A percentile compares a stretch with the other conserved stretches of the same genome.
phyloP scores from a whole-genome alignment of 345 rosid species.

The Eucalyptus victrix region DNA sequence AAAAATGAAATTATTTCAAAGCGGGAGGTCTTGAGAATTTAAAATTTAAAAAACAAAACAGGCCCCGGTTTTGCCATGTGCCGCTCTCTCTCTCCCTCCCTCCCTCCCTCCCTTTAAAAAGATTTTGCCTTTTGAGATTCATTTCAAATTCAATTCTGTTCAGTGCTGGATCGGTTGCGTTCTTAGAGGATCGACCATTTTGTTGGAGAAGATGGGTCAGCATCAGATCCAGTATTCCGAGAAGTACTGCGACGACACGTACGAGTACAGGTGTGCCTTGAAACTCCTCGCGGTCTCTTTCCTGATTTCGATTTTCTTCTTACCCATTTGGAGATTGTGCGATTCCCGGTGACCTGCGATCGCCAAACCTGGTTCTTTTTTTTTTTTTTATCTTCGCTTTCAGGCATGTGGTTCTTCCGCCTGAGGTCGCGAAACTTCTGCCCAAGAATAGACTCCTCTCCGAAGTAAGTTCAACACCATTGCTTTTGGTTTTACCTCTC shows the following conservation, averaged over 20 bases:
- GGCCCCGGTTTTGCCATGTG: not conserved
- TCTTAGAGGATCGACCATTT: not conserved
- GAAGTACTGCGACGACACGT: slow-evolving; percentile 77
- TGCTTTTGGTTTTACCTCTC: not conserved
- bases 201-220: slow-evolving; percentile 51
- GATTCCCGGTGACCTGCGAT: not conserved
- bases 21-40: not conserved
- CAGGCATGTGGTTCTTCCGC: slow-evolving; percentile 96
- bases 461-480: slow-evolving; percentile 35
- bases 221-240: slow-evolving; percentile 96
- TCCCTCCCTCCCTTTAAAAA: not conserved
- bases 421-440: slow-evolving; percentile 81
- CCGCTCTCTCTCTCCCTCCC: not conserved
- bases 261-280: slow-evolving; percentile 54
- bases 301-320: not conserved
- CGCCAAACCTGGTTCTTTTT: not conserved
- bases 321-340: not conserved
- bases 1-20: not conserved
- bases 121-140: not conserved
- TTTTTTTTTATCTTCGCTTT: not conserved
- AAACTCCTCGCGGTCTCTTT: not conserved
- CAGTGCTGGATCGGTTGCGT: not conserved
- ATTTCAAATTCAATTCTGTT: not conserved
- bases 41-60: not conserved
- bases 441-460: slow-evolving; percentile 90